These are phyloP conservation scores for Fusarium humuli DNA, from an alignment of 2,329 filamentous ascomycete species.

Conservation along the genomic window DNA sequence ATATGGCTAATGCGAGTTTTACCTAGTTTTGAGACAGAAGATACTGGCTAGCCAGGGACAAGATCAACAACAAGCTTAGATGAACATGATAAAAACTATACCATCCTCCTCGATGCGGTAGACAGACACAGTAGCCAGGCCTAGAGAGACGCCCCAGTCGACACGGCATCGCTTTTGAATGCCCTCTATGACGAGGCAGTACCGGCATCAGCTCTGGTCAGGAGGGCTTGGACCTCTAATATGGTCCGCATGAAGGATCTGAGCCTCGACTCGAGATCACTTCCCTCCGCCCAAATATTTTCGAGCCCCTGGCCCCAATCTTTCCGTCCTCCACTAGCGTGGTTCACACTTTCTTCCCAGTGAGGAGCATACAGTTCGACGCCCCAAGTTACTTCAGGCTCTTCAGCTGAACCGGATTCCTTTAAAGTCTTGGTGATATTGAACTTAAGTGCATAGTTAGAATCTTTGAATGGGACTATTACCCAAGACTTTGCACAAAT, in stretches of 20 bases:
- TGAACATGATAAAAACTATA: neutral
- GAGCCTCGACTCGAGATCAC: constrained; percentile 46
- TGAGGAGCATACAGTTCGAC: constrained; percentile 51
- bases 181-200: constrained; percentile 15
- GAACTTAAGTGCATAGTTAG: constrained; percentile 51
- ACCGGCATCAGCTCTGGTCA: constrained; percentile 34
- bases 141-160: constrained; percentile 2
- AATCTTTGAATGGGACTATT: constrained; percentile 48
- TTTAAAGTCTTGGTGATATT: constrained; percentile 48
- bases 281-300: constrained; percentile 50
- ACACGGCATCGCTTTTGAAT: constrained; percentile 11
- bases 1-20: constrained; percentile 47
- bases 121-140: constrained; percentile 11
- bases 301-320: constrained; percentile 49
- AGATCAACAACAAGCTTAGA: constrained; percentile 40
- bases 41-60: constrained; percentile 54
- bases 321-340: constrained; percentile 43
- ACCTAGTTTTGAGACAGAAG: constrained; percentile 58
- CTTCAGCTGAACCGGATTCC: constrained; percentile 17
- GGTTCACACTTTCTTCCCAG: constrained; percentile 54
- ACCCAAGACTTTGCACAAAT: constrained; percentile 47
- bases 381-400: constrained; percentile 47
- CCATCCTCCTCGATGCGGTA: neutral
- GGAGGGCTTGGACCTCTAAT: constrained; percentile 48
- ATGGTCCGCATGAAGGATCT: constrained; percentile 48